Evolutionary conservation across 2,329 filamentous ascomycete species (phyloP).

Genomic region (Juglanconis juglandina): DNA sequence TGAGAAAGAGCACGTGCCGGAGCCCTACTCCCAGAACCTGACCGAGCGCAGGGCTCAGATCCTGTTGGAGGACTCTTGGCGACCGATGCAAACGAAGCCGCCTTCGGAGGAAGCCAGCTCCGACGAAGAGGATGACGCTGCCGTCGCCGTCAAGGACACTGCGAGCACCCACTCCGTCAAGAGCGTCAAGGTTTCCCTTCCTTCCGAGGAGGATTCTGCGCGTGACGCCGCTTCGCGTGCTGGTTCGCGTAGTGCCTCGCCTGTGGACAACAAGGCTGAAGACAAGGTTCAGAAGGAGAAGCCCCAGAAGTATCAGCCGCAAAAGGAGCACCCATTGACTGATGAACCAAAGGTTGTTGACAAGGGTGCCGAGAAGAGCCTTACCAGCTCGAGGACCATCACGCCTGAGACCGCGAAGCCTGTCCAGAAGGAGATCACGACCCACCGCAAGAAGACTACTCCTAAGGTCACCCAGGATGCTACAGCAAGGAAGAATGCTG

Average conservation of each 20-base stretch:
- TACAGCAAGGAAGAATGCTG: background rate
- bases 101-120: slow-evolving; percentile 9
- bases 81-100: slow-evolving; percentile 6
- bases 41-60: background rate
- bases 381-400: background rate
- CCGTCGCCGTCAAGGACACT: background rate
- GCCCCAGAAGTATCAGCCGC: background rate
- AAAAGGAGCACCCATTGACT: background rate
- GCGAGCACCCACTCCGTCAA: slow-evolving; percentile 1
- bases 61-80: slow-evolving; percentile 10
- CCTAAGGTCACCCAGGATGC: background rate
- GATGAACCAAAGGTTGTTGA: background rate
- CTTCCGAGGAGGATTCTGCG: slow-evolving; percentile 3
- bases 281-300: background rate
- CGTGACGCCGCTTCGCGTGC: background rate
- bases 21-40: background rate
- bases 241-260: slow-evolving; percentile 6
- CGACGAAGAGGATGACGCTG: background rate
- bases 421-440: background rate
- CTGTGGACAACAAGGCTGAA: background rate
- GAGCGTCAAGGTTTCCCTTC: slow-evolving; percentile 9
- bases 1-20: background rate
- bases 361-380: background rate
- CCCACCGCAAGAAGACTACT: background rate
- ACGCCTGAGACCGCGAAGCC: background rate